Base-by-base conservation (phyloP, 495 filamentous ascomycete species). In the Daldinia caldariorum region DNA sequence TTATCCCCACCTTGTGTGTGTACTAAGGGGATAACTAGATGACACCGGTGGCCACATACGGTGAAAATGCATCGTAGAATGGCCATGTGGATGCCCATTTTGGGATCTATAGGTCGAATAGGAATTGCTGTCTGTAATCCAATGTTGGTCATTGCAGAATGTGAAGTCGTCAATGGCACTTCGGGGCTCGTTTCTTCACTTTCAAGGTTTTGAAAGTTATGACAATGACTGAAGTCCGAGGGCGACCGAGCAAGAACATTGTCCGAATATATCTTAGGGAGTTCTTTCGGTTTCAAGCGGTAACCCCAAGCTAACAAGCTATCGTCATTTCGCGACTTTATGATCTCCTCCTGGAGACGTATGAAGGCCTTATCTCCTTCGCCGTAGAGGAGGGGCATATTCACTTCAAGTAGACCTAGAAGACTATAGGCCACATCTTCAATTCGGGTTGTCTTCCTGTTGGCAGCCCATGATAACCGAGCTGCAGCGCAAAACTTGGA, bases 341-440 rank as follows among this genome's bases (percentile, higher is more conserved):
- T 66, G 8, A 76, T 68, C 38, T 75, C 75, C 58, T 73, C 61
- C 31, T 78, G 74, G 13, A 77, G 69, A 2, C 74, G 51, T 7
- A 32, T 8, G 31, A 77, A 78, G n/a, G 74, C 74, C 43, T 64
- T 69, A 0, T 59, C 13, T 1, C 71, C 69, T 60, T 77, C 74
- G 0, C 76, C 76, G 41, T 77, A 79, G 3, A 77, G 63, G 9
- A 76, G 37, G 7, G 75, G 73, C 73, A 77, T 76, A 38, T 72
- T 69, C 12, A 77, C 69, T 41, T 70, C 68, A 13, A 79, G 69
- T 32, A 79, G 35, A 34, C 77, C 77, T 34, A 77, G 37, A 14
- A 79, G 54, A 41, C 60, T 71, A 26, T 78, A 79, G 1, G 77
- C 76, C 18, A 31, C 5, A 63, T 79, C 77, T 63, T 79, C 76